phyloP scores from a whole-genome alignment of 768 basidiomycete genomes.

The Lactarius evosmus region DNA sequence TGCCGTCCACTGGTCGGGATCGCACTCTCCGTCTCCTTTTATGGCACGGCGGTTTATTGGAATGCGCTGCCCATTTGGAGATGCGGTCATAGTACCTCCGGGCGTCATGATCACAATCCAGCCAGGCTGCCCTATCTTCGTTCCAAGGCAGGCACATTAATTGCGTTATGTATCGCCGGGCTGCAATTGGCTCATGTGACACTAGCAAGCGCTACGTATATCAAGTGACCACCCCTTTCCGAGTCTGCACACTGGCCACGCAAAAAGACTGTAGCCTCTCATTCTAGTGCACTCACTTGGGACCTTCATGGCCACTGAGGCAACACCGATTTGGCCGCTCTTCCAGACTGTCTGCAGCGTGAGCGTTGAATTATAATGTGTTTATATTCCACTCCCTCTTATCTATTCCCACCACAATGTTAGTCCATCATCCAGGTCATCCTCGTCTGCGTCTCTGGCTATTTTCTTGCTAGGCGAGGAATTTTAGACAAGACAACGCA shows the following conservation, averaged over 20 bases:
- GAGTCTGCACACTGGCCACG: too few species aligned
- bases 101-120: too few species aligned
- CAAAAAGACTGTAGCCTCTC: too few species aligned
- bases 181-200: neutral
- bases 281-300: neutral
- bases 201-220: neutral
- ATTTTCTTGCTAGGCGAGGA: slow-evolving; percentile 70
- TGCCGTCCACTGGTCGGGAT: too few species aligned
- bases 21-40: too few species aligned
- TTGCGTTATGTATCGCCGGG: too few species aligned
- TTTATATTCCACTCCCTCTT: neutral
- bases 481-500: slow-evolving; percentile 91
- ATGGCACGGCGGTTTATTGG: too few species aligned
- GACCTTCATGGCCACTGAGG: neutral
- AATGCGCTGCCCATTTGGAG: too few species aligned
- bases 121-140: too few species aligned
- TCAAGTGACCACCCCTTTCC: neutral
- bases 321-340: slow-evolving; percentile 42
- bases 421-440: slow-evolving; percentile 91
- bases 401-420: neutral
- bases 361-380: slow-evolving; percentile 23
- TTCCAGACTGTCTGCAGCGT: slow-evolving; percentile 60
- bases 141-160: too few species aligned
- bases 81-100: too few species aligned
- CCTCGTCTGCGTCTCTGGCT: slow-evolving; percentile 79